Base-by-base conservation (phyloP, 768 basidiomycete genomes). In the Lactarius trivialis region DNA sequence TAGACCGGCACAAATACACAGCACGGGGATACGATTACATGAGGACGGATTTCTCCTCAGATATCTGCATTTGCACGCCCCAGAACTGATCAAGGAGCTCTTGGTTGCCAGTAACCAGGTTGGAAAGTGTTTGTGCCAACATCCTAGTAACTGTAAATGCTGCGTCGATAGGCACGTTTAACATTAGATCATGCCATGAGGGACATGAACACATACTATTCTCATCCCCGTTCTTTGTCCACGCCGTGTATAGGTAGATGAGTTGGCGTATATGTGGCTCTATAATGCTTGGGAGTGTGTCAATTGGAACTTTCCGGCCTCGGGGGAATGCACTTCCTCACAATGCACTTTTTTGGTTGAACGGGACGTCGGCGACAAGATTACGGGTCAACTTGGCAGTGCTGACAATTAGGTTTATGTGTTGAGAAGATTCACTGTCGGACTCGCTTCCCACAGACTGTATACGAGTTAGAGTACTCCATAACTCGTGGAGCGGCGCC, bases 331-430 rank as follows among this genome's bases (percentile, higher is more conserved):
- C 51, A 30, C 58, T 32, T 21, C 75, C 91, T 77, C 68, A 95
- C 93, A 83, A 88, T 28, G 88, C 86, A 61, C 74, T 76, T 43
- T 72, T 69, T 71, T 97, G 94, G 73, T 92, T 91, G n/a, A 71
- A 71, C 8, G 83, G 79, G 17, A 85, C 80, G 7, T 85, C 89
- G 11, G 91, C 91, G 36, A 91, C 84, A 11, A 94, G 73, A 71
- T 97, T 95, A 62, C 94, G 81, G 15, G 90, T 92, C 70, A 95
- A 86, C 69, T 84, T 87, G 8, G 85, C 87, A 24, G 92, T 30
- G 45, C 67, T 69, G 48, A 71, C 36, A 26, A 65, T 56, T 4
- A 73, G 76, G 30, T 70, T 66, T 12, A 70, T 76, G 17, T 39
- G 43, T 17, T 56, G 61, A 26, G 55, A 39, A 33, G 71, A 76